These are phyloP conservation scores for Chrysosphaeria jannelii DNA, from an alignment of 2,329 filamentous ascomycete species.

Conservation along the genomic window DNA sequence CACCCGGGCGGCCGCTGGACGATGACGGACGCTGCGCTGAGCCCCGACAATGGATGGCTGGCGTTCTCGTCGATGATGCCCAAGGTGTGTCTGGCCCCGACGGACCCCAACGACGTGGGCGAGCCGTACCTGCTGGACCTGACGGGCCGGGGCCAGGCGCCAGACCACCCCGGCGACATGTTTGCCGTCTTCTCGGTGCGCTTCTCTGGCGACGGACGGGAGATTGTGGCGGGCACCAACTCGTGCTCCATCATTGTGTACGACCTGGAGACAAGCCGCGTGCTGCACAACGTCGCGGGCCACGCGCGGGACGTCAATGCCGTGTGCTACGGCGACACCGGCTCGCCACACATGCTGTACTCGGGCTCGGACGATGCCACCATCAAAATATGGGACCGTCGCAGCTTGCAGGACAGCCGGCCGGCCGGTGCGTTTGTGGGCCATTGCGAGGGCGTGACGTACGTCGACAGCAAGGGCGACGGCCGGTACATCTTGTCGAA, in stretches of 20 bases:
- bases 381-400: slow-evolving; percentile 84
- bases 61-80: slow-evolving; percentile 76
- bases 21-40: slow-evolving; percentile 73
- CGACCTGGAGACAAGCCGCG: slow-evolving; percentile 55
- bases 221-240: slow-evolving; percentile 72
- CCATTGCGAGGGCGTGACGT: slow-evolving; percentile 34
- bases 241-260: slow-evolving; percentile 60
- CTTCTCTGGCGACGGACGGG: slow-evolving; percentile 72
- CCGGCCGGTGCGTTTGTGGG: slow-evolving; percentile 35
- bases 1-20: slow-evolving; percentile 87
- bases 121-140: slow-evolving; percentile 62
- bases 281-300: slow-evolving; percentile 44
- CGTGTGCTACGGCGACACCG: slow-evolving; percentile 75
- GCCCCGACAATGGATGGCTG: slow-evolving; percentile 71
- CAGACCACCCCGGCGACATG: slow-evolving; percentile 8
- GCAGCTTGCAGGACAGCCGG: slow-evolving; percentile 65
- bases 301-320: slow-evolving; percentile 84
- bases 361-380: slow-evolving; percentile 87
- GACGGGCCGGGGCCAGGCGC: slow-evolving; percentile 11
- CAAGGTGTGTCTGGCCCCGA: slow-evolving; percentile 60
- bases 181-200: slow-evolving; percentile 67
- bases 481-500: slow-evolving; percentile 72
- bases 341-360: slow-evolving; percentile 78
- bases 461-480: slow-evolving; percentile 39
- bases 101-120: slow-evolving; percentile 52